Evolutionary conservation across 257 asterid genomes (phyloP).

Genomic region (Anisodus acutangulus): DNA sequence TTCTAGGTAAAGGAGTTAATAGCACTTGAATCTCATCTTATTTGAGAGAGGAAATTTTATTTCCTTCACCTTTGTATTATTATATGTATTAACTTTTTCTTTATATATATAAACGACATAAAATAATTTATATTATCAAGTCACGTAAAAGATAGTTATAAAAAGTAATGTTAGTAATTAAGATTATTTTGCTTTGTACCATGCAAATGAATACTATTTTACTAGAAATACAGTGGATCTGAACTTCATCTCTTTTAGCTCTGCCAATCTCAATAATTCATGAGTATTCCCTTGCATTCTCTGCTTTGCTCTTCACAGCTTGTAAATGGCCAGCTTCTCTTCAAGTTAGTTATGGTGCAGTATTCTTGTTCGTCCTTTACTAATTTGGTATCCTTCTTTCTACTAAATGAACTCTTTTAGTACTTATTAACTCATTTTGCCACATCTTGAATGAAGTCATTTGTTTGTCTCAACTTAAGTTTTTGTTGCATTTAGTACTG

Average conservation of each 20-base stretch:
- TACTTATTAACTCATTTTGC: not conserved
- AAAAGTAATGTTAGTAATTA: not conserved
- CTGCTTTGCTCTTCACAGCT: conserved; percentile 31
- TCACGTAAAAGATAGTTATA: not conserved
- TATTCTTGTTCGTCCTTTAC: not conserved
- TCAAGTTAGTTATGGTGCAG: conserved; percentile 28
- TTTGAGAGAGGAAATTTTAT: not conserved
- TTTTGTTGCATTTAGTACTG: not conserved
- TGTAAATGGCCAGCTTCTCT: conserved; percentile 24
- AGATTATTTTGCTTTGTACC: conserved; percentile 39
- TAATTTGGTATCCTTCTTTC: too few relatives aligned
- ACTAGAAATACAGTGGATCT: conserved; percentile 52
- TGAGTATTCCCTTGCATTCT: conserved; percentile 48
- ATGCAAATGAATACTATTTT: conserved; percentile 42
- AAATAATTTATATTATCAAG: not conserved
- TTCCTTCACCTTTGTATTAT: conserved; percentile 33
- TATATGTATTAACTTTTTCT: not conserved
- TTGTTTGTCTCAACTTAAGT: not conserved
- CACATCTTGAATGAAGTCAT: not conserved
- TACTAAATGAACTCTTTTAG: not conserved
- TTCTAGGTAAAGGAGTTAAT: conserved; percentile 40
- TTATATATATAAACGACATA: too few relatives aligned
- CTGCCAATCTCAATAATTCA: conserved; percentile 46
- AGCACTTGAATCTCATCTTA: too few relatives aligned
- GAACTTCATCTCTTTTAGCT: conserved; percentile 40